Conservation (phyloP, 2,329 filamentous ascomycete species). For the Aspergillus ochraceoroseus region DNA sequence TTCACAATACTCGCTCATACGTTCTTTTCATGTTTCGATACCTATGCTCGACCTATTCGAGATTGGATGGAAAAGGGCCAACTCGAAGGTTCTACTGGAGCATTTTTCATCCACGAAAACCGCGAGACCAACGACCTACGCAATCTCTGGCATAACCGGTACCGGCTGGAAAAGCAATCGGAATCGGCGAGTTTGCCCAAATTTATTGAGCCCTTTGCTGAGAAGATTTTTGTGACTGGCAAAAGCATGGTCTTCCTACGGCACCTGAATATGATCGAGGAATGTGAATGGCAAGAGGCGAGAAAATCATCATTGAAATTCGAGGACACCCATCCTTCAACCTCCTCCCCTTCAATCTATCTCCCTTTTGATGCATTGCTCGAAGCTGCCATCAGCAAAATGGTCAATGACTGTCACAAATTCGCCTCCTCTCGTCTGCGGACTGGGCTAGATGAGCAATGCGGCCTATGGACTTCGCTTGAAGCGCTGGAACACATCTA, state of each 20-base stretch:
- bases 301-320: slow-evolving; percentile 32
- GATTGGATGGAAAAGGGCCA: slow-evolving; percentile 80
- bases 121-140: slow-evolving; percentile 53
- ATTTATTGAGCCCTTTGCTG: slow-evolving; percentile 66
- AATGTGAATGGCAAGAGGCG: slow-evolving; percentile 31
- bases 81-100: slow-evolving; percentile 54
- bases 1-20: slow-evolving; percentile 63
- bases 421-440: slow-evolving; percentile 64
- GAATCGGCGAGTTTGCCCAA: slow-evolving; percentile 63
- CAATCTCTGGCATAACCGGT: slow-evolving; percentile 73
- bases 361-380: slow-evolving; percentile 62
- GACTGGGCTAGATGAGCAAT: slow-evolving; percentile 62
- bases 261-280: slow-evolving; percentile 53
- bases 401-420: slow-evolving; percentile 70
- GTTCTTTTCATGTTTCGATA: slow-evolving; percentile 75
- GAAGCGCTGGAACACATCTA: slow-evolving; percentile 67
- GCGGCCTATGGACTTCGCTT: slow-evolving; percentile 61
- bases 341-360: slow-evolving; percentile 24
- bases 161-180: slow-evolving; percentile 55
- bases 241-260: slow-evolving; percentile 85
- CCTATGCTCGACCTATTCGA: slow-evolving; percentile 74
- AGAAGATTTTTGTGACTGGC: slow-evolving; percentile 76
- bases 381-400: slow-evolving; percentile 62
- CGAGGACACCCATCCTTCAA: slow-evolving; percentile 39
- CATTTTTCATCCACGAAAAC: slow-evolving; percentile 69